Percentiles rank a stretch among this genome's conserved stretches.
These are phyloP conservation scores for Leccinum disarticulatum DNA, from an alignment of 768 basidiomycete species.

Conservation along the genomic window DNA sequence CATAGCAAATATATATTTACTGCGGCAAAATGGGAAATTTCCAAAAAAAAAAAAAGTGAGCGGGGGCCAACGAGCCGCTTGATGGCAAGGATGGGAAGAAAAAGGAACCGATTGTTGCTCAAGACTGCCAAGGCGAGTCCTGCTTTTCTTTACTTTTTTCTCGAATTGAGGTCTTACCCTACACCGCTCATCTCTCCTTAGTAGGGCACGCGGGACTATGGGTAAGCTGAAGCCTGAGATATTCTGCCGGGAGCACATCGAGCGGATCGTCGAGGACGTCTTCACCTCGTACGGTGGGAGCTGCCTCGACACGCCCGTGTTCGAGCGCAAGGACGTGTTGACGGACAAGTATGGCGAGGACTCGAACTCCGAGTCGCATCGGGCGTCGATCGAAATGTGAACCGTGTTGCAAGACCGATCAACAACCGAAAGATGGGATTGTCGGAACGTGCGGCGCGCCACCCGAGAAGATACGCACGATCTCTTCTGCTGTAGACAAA, in stretches of 20 bases:
- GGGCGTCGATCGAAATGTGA: background rate
- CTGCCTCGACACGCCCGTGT: conserved; percentile 97
- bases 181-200: too few relatives aligned
- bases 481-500: conserved; percentile 97
- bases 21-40: too few relatives aligned
- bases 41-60: too few relatives aligned
- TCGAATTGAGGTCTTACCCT: conserved; percentile 2
- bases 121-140: conserved; percentile 89
- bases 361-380: conserved; percentile 71
- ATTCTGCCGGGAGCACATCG: conserved; percentile 88
- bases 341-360: conserved; percentile 98
- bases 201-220: conserved; percentile 94
- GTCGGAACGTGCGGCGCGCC: conserved; percentile 97
- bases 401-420: conserved; percentile 46
- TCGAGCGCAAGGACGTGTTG: conserved; percentile 94
- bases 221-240: conserved; percentile 71
- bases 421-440: conserved; percentile 98
- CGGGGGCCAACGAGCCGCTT: too few relatives aligned
- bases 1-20: too few relatives aligned
- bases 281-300: conserved; percentile 89
- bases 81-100: conserved; percentile 53
- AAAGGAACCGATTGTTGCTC: conserved; percentile 68
- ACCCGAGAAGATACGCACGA: conserved; percentile 81
- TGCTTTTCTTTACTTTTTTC: background rate
- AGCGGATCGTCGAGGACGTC: conserved; percentile 80